Conservation (phyloP, 176 grass and related monocot genomes). For the Ampelocalamus luodianensis region DNA sequence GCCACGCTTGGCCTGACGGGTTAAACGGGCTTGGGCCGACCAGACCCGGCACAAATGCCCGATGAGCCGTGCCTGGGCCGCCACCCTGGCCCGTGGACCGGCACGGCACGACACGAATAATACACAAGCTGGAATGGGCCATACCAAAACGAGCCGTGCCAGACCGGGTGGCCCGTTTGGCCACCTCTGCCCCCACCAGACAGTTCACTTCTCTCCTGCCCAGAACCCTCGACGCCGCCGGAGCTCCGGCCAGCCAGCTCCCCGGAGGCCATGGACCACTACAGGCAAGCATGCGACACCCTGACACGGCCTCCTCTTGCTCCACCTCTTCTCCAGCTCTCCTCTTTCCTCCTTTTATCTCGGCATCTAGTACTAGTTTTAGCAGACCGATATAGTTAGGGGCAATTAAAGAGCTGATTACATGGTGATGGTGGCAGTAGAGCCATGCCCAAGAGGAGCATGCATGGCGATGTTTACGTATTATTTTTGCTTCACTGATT, state of each 20-base stretch:
- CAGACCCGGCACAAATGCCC: no score
- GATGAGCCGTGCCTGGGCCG: no score
- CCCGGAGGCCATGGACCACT: constrained; percentile 46
- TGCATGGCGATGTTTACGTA: background rate
- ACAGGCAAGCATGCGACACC: constrained; percentile 9
- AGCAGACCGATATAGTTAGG: background rate
- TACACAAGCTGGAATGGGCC: no score
- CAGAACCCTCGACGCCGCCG: constrained; percentile 37
- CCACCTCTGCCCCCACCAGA: background rate
- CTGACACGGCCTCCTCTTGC: background rate
- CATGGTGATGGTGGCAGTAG: background rate
- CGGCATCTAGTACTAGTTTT: background rate
- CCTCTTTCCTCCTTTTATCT: background rate
- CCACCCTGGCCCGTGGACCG: no score
- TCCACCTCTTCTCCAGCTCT: background rate
- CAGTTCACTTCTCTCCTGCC: background rate
- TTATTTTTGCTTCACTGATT: background rate
- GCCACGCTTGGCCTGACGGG: no score
- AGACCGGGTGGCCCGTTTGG: no score
- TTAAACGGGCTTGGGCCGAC: no score
- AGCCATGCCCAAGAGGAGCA: background rate
- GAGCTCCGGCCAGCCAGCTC: constrained; percentile 22
- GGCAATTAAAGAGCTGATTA: background rate
- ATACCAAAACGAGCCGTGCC: no score
- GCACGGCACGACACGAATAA: no score